Percentiles rank a stretch among this genome's conserved stretches.
These are phyloP conservation scores for Solanum commersonii DNA, from an alignment of 257 asterid genomes.

Conservation along the genomic window DNA sequence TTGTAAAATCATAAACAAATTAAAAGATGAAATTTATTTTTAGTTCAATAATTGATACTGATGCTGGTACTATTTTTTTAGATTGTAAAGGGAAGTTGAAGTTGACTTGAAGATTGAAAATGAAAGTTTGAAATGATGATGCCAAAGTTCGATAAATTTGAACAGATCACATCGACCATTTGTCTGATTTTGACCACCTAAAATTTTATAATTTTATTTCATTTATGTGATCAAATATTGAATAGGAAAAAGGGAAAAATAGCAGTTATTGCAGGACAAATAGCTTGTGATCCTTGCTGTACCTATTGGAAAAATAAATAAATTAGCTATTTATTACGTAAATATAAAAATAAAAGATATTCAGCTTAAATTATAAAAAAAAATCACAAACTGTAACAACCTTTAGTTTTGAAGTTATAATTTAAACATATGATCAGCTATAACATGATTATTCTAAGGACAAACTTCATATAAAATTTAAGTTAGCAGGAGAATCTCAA, in stretches of 20 bases:
- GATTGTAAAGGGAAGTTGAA: not conserved
- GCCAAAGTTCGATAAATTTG: not conserved
- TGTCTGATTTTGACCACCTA: not conserved
- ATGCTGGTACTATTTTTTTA: too few relatives aligned
- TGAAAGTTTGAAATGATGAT: not conserved
- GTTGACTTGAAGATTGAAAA: not conserved
- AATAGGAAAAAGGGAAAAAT: not conserved
- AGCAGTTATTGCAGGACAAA: not conserved
- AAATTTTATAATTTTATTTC: not conserved
- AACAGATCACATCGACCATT: not conserved
- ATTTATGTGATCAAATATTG: not conserved
- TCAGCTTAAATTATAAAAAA: too few relatives aligned
- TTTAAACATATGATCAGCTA: too few relatives aligned
- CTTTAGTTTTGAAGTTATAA: too few relatives aligned
- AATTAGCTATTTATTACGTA: not conserved
- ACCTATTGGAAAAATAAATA: not conserved
- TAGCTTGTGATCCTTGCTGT: not conserved
- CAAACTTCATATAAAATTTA: too few relatives aligned
- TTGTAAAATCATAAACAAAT: not conserved
- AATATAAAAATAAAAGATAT: not conserved
- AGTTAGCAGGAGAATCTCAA: rapidly evolving
- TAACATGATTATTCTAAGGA: not conserved
- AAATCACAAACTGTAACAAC: too few relatives aligned
- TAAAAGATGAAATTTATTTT: not conserved
- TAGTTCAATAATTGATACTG: not conserved